Evolutionary conservation across 2,329 filamentous ascomycete genomes (phyloP).

Genomic region (Graphilbum ipis-grandicollis): DNA sequence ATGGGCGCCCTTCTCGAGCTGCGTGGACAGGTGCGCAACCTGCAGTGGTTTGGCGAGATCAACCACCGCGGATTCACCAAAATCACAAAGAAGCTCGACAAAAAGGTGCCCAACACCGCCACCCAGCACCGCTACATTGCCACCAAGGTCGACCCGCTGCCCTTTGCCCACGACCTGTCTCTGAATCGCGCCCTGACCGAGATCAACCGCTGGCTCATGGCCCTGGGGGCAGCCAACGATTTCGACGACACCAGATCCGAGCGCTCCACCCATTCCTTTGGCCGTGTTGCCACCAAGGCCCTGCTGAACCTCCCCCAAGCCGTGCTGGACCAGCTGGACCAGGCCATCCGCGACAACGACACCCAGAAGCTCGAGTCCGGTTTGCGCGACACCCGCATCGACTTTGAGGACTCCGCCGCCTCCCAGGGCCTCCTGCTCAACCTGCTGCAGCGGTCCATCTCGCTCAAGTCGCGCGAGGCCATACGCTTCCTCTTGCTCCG

Average conservation of each 20-base stretch:
- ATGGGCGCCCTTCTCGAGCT: conserved; percentile 81
- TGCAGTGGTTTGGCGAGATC: conserved; percentile 96
- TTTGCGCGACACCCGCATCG: conserved; percentile 39
- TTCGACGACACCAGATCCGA: conserved; percentile 59
- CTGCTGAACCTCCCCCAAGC: conserved; percentile 53
- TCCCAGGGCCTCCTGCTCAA: conserved; percentile 59
- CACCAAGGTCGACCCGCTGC: conserved; percentile 74
- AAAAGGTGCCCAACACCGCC: conserved; percentile 63
- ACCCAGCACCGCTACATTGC: conserved; percentile 76
- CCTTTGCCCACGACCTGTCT: conserved; percentile 61
- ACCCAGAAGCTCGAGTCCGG: conserved; percentile 34
- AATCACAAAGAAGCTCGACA: conserved; percentile 97
- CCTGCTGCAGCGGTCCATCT: conserved; percentile 61
- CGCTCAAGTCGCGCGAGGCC: conserved; percentile 47
- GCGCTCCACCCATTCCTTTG: conserved; percentile 58
- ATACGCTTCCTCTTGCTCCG: conserved; percentile 54
- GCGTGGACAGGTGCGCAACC: conserved; percentile 69
- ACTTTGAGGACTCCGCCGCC: neutral
- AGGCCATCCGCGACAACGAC: conserved; percentile 54
- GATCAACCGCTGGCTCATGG: conserved; percentile 86
- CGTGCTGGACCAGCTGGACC: conserved; percentile 54
- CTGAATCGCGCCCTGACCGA: conserved; percentile 31
- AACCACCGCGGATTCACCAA: conserved; percentile 92
- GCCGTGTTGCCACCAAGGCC: conserved; percentile 58
- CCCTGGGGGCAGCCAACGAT: conserved; percentile 61